A percentile compares a stretch with the other conserved stretches of the same genome.
phyloP scores from a whole-genome alignment of 2,329 filamentous ascomycete species.

The Fusarium torulosum region DNA sequence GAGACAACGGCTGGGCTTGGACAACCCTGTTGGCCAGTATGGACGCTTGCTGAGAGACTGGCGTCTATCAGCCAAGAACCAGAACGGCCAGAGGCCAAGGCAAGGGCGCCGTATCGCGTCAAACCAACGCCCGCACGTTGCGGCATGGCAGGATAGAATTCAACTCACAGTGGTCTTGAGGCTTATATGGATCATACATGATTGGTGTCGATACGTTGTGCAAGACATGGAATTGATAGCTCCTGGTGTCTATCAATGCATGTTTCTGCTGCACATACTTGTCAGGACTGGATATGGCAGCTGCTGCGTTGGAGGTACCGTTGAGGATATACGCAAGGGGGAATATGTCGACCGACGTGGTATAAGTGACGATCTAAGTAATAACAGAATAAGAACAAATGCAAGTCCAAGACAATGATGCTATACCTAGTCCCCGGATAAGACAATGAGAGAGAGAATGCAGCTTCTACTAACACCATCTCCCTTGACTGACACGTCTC shows the following conservation, averaged over 20 bases:
- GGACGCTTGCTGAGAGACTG: conserved; percentile 22
- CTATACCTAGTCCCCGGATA: not conserved
- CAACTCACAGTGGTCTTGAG: conserved; percentile 14
- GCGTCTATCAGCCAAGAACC: conserved; percentile 29
- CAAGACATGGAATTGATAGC: conserved; percentile 22
- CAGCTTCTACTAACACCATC: conserved; percentile 7
- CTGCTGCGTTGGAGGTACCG: conserved; percentile 13
- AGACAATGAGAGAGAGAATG: not conserved
- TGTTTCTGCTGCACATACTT: conserved; percentile 18
- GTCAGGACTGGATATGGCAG: conserved; percentile 1
- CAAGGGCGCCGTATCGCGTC: conserved; percentile 31
- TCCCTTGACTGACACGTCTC: conserved; percentile 15
- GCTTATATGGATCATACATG: not conserved
- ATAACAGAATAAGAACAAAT: conserved; percentile 8
- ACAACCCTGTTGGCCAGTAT: conserved; percentile 23
- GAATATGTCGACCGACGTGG: conserved; percentile 4
- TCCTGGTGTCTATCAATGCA: conserved; percentile 9
- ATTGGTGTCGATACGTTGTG: conserved; percentile 28
- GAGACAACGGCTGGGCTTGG: conserved; percentile 33
- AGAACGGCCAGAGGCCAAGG: conserved; percentile 18
- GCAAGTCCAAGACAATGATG: conserved; percentile 21
- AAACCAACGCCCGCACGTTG: conserved; percentile 43
- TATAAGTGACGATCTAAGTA: conserved; percentile 22
- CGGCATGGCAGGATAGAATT: conserved; percentile 36
- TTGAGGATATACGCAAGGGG: conserved; percentile 40